Evolutionary conservation across 306 rosid species (phyloP).

Genomic region (Potentilla sterilis): DNA sequence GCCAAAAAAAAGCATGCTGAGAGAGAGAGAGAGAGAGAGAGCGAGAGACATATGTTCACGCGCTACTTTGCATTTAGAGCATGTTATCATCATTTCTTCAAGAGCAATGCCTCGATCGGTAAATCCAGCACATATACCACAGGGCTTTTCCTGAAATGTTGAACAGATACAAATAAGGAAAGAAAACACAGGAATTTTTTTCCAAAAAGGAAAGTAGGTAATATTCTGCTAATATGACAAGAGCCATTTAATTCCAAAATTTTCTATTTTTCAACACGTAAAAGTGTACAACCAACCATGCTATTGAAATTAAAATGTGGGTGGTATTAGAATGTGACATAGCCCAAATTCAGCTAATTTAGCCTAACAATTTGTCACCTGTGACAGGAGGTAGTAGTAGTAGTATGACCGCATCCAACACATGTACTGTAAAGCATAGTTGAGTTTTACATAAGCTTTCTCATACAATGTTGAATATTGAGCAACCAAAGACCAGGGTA

Average conservation of each 20-base stretch:
- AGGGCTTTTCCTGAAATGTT: slow-evolving; percentile 44
- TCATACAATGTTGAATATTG: background rate
- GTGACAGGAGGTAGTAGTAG: background rate
- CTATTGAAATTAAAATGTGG: background rate
- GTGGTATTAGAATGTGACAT: background rate
- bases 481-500: background rate
- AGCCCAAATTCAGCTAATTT: background rate
- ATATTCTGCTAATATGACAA: background rate
- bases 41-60: slow-evolving; percentile 47
- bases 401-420: background rate
- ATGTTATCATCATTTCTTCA: slow-evolving; percentile 37
- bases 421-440: background rate
- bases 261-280: background rate
- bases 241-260: too few species aligned
- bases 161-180: slow-evolving; percentile 6
- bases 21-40: slow-evolving; percentile 5
- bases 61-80: slow-evolving; percentile 41
- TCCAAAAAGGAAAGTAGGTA: background rate
- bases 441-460: background rate
- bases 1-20: background rate
- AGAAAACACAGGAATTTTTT: background rate
- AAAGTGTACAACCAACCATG: background rate
- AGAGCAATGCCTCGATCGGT: slow-evolving; percentile 37
- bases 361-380: background rate
- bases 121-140: slow-evolving; percentile 51